Evolutionary conservation across 2,329 filamentous ascomycete genomes (phyloP).

Genomic region (Neoarthrinium moseri): DNA sequence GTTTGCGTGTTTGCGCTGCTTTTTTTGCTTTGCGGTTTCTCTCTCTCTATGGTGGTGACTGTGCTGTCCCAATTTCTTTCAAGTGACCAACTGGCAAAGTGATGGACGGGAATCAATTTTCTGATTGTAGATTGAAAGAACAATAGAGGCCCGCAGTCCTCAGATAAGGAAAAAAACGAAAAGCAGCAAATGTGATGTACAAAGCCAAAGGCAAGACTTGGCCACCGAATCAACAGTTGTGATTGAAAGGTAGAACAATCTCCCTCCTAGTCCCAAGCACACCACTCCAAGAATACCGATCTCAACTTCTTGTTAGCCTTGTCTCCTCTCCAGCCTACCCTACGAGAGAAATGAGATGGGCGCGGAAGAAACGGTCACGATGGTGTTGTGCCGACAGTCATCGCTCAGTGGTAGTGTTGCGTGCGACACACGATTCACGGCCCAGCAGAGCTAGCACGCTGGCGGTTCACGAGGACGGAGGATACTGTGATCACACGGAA

Average conservation of each 20-base stretch:
- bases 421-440: not conserved
- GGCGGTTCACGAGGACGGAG: not conserved
- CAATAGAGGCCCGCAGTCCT: conserved; percentile 23
- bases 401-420: too few relatives aligned
- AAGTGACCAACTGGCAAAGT: conserved; percentile 29
- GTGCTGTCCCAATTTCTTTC: conserved; percentile 16
- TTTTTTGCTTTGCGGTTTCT: conserved; percentile 10
- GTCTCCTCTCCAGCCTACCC: conserved; percentile 9
- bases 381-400: too few relatives aligned
- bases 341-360: conserved; percentile 6
- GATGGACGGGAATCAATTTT: conserved; percentile 33
- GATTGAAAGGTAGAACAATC: conserved; percentile 22
- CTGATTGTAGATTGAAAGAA: conserved; percentile 32
- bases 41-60: conserved; percentile 5
- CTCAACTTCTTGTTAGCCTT: conserved; percentile 6
- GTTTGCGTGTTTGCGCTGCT: conserved; percentile 8
- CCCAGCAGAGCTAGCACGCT: not conserved
- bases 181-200: conserved; percentile 29
- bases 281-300: conserved; percentile 5
- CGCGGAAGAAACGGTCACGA: not conserved
- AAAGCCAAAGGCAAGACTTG: conserved; percentile 29
- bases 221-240: conserved; percentile 27
- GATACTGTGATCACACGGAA: not conserved
- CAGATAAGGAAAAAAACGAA: conserved; percentile 21
- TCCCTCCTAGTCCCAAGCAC: conserved; percentile 13